Conservation (phyloP, 805 yeast species). For the Pichia membranifaciens region DNA sequence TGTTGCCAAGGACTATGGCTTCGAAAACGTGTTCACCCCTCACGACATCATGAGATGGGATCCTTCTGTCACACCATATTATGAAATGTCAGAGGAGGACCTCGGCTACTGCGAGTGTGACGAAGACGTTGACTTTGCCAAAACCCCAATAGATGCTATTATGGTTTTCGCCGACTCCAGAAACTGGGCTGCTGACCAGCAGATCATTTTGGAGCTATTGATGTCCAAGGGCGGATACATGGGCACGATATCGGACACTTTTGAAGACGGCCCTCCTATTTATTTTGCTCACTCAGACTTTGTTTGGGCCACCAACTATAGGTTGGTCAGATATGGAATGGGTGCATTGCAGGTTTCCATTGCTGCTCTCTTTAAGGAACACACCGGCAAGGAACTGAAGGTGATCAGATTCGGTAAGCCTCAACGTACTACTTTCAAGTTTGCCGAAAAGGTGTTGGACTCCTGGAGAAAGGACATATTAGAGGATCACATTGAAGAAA, state of each 20-base stretch:
- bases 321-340: constrained; percentile 82
- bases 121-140: constrained; percentile 53
- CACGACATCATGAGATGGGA: constrained; percentile 80
- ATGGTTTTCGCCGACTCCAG: constrained; percentile 88
- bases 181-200: constrained; percentile 92
- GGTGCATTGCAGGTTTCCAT: constrained; percentile 89
- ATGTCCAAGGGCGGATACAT: constrained; percentile 72
- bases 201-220: constrained; percentile 75
- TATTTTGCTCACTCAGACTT: constrained; percentile 90
- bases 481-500: constrained; percentile 61
- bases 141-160: constrained; percentile 68
- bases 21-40: constrained; percentile 75
- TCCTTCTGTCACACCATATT: constrained; percentile 82
- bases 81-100: constrained; percentile 71
- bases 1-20: constrained; percentile 81
- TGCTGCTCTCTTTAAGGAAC: constrained; percentile 78
- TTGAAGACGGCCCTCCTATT: constrained; percentile 72
- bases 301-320: constrained; percentile 88
- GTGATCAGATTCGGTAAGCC: constrained; percentile 89
- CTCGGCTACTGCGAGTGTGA: constrained; percentile 39
- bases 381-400: constrained; percentile 73
- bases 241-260: constrained; percentile 72
- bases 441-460: constrained; percentile 70
- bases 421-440: constrained; percentile 78
- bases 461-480: constrained; percentile 75